Evolutionary conservation across 164 flowering plant genomes (phyloP).

Genomic region (Vitis cinerea): DNA sequence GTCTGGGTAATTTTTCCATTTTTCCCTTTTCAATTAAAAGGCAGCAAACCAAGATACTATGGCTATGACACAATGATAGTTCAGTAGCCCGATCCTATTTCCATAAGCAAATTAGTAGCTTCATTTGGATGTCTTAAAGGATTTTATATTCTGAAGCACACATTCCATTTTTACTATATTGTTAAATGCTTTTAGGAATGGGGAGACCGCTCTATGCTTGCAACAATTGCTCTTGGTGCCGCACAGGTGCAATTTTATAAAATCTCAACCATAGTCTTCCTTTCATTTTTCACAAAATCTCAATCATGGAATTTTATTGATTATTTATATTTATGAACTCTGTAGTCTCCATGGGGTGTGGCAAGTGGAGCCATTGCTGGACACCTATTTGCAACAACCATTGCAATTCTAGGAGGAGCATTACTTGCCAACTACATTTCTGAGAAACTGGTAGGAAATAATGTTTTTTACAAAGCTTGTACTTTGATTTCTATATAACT

Average conservation of each 20-base stretch:
- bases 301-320: background rate
- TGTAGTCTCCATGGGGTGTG: constrained; percentile 98
- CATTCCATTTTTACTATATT: background rate
- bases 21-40: too few relatives aligned
- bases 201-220: constrained; percentile 99
- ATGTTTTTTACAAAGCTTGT: background rate
- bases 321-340: background rate
- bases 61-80: too few relatives aligned
- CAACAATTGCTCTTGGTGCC: constrained; percentile 97
- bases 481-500: constrained; percentile 3
- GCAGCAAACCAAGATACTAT: too few relatives aligned
- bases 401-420: constrained; percentile 90
- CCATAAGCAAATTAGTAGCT: background rate
- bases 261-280: background rate
- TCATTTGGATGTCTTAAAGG: background rate
- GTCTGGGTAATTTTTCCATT: too few relatives aligned
- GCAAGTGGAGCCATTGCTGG: constrained; percentile 96
- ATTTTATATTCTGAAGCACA: background rate
- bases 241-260: constrained; percentile 73
- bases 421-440: constrained; percentile 90
- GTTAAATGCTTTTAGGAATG: constrained; percentile 65
- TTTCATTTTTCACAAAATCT: background rate
- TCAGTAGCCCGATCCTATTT: too few relatives aligned
- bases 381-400: constrained; percentile 76
- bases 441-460: constrained; percentile 78